A percentile compares a stretch with the other conserved stretches of the same genome.
phyloP scores from a whole-genome alignment of 345 rosid genomes.

The Triadica sebifera region DNA sequence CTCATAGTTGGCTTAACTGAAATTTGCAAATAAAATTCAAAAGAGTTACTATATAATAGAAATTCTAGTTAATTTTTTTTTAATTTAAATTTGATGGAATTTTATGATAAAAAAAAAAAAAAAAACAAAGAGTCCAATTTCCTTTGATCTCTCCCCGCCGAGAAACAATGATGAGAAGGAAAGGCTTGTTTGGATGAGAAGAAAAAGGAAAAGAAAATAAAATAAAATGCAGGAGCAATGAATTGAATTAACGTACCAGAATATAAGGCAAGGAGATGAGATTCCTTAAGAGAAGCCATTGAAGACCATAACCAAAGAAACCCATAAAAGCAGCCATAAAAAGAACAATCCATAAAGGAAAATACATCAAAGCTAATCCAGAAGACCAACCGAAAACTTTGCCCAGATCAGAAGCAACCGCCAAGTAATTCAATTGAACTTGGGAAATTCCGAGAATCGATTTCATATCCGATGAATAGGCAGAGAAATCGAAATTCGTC shows the following conservation, averaged over 20 bases:
- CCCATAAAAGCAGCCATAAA: slow-evolving; percentile 88
- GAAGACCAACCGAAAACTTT: slow-evolving; percentile 96
- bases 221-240: neutral
- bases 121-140: too few relatives aligned
- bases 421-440: slow-evolving; percentile 82
- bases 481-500: slow-evolving; percentile 93
- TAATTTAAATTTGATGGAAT: too few relatives aligned
- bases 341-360: slow-evolving; percentile 70
- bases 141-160: too few relatives aligned
- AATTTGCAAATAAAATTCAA: too few relatives aligned
- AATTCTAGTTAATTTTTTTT: too few relatives aligned
- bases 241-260: slow-evolving; percentile 42
- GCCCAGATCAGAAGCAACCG: slow-evolving; percentile 94
- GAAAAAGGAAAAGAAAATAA: neutral
- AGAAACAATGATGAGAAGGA: too few relatives aligned
- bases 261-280: slow-evolving; percentile 70
- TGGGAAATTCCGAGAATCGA: slow-evolving; percentile 76
- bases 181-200: neutral
- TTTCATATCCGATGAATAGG: slow-evolving; percentile 76
- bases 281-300: slow-evolving; percentile 71
- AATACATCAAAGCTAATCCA: slow-evolving; percentile 72
- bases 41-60: too few relatives aligned
- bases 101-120: too few relatives aligned
- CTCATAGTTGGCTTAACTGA: too few relatives aligned
- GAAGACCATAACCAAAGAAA: slow-evolving; percentile 73